phyloP scores from a whole-genome alignment of 2,329 filamentous ascomycete genomes.

The Rutstroemia sp. region DNA sequence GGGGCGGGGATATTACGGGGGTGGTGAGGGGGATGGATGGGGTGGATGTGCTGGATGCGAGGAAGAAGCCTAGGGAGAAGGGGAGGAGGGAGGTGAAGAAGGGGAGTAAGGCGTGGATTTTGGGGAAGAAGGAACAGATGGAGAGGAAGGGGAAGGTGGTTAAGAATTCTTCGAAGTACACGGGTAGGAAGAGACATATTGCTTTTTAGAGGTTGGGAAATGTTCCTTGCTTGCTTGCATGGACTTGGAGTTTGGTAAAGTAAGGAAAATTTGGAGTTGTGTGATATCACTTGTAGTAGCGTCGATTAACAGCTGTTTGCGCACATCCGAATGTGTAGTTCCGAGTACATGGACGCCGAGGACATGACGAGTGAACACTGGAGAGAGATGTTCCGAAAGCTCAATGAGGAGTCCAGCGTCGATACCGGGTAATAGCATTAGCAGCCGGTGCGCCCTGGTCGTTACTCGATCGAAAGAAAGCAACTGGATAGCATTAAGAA shows the following conservation, averaged over 20 bases:
- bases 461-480: too few relatives aligned
- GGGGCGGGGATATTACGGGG: constrained; percentile 70
- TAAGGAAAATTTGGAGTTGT: constrained; percentile 12
- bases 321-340: too few relatives aligned
- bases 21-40: constrained; percentile 84
- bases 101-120: constrained; percentile 76
- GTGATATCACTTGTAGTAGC: constrained; percentile 7
- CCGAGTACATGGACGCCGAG: too few relatives aligned
- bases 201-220: constrained; percentile 51
- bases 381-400: too few relatives aligned
- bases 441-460: too few relatives aligned
- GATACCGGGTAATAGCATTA: too few relatives aligned
- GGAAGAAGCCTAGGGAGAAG: constrained; percentile 43
- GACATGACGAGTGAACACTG: too few relatives aligned
- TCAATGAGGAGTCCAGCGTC: too few relatives aligned
- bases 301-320: background rate
- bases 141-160: constrained; percentile 91
- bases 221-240: constrained; percentile 12
- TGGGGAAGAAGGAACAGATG: constrained; percentile 88
- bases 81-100: constrained; percentile 57
- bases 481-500: too few relatives aligned
- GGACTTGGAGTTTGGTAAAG: constrained; percentile 22
- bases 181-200: constrained; percentile 75
- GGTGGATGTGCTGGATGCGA: constrained; percentile 71
- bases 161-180: constrained; percentile 88